These are phyloP conservation scores for Magnaporthiopsis rhizophila DNA, from an alignment of 2,329 filamentous ascomycete species.

Conservation along the genomic window DNA sequence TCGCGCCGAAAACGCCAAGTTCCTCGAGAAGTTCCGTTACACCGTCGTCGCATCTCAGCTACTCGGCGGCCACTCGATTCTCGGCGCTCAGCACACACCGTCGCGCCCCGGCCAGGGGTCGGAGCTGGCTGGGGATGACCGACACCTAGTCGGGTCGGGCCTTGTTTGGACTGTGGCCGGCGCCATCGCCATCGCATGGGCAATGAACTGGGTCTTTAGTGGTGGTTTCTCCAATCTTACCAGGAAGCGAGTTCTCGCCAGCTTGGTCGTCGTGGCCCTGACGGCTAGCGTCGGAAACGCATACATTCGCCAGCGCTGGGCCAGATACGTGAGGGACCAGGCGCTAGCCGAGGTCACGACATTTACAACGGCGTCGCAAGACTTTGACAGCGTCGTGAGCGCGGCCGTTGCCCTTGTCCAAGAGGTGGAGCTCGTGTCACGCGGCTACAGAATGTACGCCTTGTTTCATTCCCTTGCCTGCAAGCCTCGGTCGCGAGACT, in stretches of 20 bases:
- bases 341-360: constrained; percentile 60
- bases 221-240: constrained; percentile 43
- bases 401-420: constrained; percentile 77
- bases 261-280: constrained; percentile 37
- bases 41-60: constrained; percentile 88
- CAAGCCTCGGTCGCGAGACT: too few species aligned
- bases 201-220: constrained; percentile 62
- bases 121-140: constrained; percentile 16
- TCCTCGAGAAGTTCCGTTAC: constrained; percentile 89
- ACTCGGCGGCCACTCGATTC: constrained; percentile 60
- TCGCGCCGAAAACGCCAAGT: constrained; percentile 71
- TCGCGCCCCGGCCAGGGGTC: not conserved
- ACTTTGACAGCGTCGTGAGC: constrained; percentile 69
- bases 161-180: constrained; percentile 50
- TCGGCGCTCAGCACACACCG: constrained; percentile 28
- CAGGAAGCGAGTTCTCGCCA: constrained; percentile 44
- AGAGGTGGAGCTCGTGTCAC: constrained; percentile 90
- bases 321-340: constrained; percentile 69
- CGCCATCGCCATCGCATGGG: constrained; percentile 59
- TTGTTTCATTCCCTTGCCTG: not conserved
- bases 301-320: constrained; percentile 71
- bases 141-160: constrained; percentile 27
- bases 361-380: constrained; percentile 68
- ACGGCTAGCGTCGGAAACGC: constrained; percentile 58
- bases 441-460: constrained; percentile 75